Conservation (phyloP, 2,329 filamentous ascomycete species). For the Rhytidhysteron rufulum region DNA sequence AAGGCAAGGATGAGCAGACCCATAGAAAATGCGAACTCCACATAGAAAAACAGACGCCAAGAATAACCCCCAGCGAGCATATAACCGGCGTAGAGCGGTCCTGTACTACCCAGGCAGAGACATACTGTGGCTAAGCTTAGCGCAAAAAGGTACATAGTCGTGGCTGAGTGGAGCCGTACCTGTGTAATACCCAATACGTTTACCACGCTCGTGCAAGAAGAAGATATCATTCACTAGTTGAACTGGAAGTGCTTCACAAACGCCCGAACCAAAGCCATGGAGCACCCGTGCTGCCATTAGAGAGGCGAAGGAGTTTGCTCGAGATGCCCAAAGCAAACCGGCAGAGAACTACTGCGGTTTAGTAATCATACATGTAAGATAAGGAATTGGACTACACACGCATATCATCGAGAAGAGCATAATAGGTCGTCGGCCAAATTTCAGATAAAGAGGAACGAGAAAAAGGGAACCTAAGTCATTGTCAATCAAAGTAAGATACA, state of each 20-base stretch:
- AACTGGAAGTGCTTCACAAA: slow-evolving; percentile 46
- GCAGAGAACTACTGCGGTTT: slow-evolving; percentile 41
- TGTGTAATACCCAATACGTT: slow-evolving; percentile 58
- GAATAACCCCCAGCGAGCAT: slow-evolving; percentile 58
- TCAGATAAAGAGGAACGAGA: slow-evolving; percentile 56
- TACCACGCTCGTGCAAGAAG: slow-evolving; percentile 45
- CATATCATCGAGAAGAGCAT: slow-evolving; percentile 40
- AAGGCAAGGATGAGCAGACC: slow-evolving; percentile 46
- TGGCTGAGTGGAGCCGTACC: slow-evolving; percentile 6
- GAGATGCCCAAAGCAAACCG: slow-evolving; percentile 42
- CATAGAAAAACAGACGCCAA: slow-evolving; percentile 61
- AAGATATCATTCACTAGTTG: slow-evolving; percentile 49
- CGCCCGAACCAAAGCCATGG: slow-evolving; percentile 41
- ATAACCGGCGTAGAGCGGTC: slow-evolving; percentile 57
- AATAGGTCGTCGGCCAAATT: slow-evolving; percentile 44
- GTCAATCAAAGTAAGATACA: slow-evolving; percentile 19
- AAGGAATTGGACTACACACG: no score
- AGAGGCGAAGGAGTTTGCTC: slow-evolving; percentile 36
- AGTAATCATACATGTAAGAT: no score
- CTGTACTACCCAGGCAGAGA: slow-evolving; percentile 54
- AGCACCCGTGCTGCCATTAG: slow-evolving; percentile 43
- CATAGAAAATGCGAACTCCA: slow-evolving; percentile 53
- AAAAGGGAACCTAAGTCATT: slow-evolving; percentile 40
- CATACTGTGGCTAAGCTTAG: slow-evolving; percentile 41
- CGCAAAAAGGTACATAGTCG: no score